Conservation (phyloP, 139 green algal genomes). For the Nannochloris sp. region DNA sequence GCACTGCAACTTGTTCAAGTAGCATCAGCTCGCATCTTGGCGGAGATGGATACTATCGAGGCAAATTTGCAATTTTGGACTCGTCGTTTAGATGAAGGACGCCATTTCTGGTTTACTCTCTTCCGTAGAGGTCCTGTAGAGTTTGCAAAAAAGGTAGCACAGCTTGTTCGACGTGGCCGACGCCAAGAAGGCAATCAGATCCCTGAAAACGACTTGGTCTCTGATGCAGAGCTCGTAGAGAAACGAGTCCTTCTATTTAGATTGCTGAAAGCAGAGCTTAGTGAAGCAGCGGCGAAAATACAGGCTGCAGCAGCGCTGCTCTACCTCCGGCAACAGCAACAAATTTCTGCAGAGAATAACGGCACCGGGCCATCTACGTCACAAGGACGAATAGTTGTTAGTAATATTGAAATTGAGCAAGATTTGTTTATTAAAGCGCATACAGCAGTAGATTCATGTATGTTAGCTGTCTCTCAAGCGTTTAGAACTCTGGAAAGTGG, state of each 20-base stretch:
- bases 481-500: slow-evolving; percentile 1
- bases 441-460: neutral
- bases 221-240: slow-evolving; percentile 22
- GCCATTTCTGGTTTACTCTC: slow-evolving; percentile 39
- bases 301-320: slow-evolving; percentile 19
- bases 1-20: slow-evolving; percentile 24
- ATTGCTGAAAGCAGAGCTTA: slow-evolving; percentile 21
- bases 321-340: slow-evolving; percentile 18
- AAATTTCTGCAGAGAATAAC: too few relatives aligned
- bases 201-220: neutral
- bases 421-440: neutral
- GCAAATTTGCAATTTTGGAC: slow-evolving; percentile 36
- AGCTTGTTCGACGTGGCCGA: neutral
- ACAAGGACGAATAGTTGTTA: neutral
- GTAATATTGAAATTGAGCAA: neutral
- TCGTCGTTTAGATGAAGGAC: slow-evolving; percentile 13
- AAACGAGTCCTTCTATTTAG: slow-evolving; percentile 30
- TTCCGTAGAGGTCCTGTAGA: slow-evolving; percentile 30
- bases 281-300: slow-evolving; percentile 29
- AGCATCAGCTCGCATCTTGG: slow-evolving; percentile 18
- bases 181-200: neutral
- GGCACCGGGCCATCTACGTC: too few relatives aligned
- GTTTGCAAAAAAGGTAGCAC: slow-evolving; percentile 31
- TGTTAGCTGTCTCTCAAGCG: slow-evolving; percentile 1
- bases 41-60: slow-evolving; percentile 29